These are phyloP conservation scores for Cytospora chrysosperma DNA, from an alignment of 2,329 filamentous ascomycete species.

Conservation along the genomic window DNA sequence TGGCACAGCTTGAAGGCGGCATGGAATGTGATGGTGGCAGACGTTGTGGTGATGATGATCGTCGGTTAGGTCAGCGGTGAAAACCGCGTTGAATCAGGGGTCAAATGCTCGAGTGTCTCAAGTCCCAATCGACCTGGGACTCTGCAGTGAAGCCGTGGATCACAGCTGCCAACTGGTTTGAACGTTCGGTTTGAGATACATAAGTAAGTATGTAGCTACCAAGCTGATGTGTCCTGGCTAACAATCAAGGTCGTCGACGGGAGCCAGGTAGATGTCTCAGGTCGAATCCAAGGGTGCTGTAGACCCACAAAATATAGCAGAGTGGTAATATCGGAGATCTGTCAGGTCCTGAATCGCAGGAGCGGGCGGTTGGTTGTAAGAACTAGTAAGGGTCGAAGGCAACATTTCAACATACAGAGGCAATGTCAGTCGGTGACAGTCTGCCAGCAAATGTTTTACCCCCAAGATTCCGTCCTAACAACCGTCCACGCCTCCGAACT, in stretches of 20 bases:
- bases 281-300: neutral
- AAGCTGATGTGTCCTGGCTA: neutral
- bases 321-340: neutral
- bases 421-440: neutral
- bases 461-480: neutral
- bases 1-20: conserved; percentile 5
- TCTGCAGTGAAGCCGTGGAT: neutral
- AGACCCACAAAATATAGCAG: neutral
- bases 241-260: neutral
- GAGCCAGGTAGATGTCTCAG: no score
- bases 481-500: no score
- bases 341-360: neutral
- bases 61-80: neutral
- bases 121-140: neutral
- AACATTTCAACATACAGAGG: no score
- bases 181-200: neutral
- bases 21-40: conserved; percentile 9
- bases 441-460: neutral
- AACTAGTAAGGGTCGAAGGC: no score
- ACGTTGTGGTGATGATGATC: neutral
- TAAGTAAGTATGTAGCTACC: no score
- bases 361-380: neutral
- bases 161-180: no score
- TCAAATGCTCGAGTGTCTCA: neutral
- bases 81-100: neutral